phyloP scores from a whole-genome alignment of 495 filamentous ascomycete species.

The Penicillium longicatenatum region DNA sequence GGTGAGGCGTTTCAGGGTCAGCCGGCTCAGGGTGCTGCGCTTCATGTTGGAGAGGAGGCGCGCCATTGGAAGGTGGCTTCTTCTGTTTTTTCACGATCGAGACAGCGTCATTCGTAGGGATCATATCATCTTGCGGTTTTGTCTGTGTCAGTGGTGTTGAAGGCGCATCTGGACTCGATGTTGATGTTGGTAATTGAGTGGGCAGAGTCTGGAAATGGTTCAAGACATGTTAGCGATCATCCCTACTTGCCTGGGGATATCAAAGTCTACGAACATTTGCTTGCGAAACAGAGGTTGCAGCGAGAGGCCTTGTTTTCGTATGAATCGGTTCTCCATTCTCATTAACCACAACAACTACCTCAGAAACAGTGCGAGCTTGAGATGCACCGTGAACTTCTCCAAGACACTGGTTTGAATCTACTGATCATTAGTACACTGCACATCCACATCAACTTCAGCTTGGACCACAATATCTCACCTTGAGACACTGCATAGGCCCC shows the following conservation, averaged over 20 bases:
- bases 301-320: conserved; percentile 20
- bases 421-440: conserved; percentile 4
- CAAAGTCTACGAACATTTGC: conserved; percentile 20
- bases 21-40: conserved; percentile 15
- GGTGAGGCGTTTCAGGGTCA: conserved; percentile 14
- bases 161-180: neutral
- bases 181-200: conserved; percentile 5
- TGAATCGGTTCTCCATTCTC: conserved; percentile 56
- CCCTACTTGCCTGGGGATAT: neutral
- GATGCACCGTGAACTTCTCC: conserved; percentile 7
- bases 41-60: neutral
- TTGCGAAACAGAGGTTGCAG: conserved; percentile 6
- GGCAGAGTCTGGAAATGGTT: conserved; percentile 3
- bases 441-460: neutral
- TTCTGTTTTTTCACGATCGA: neutral
- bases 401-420: conserved; percentile 9
- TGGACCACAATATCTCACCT: conserved; percentile 12
- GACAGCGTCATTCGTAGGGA: neutral
- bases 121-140: neutral
- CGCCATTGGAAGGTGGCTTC: neutral
- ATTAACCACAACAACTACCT: conserved; percentile 68
- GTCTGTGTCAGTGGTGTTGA: neutral
- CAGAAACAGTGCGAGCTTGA: conserved; percentile 32
- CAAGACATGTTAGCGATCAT: conserved; percentile 8
- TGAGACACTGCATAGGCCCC: conserved; percentile 15